These are phyloP conservation scores for Lathyrus sativus DNA, from an alignment of 306 rosid species.

Conservation along the genomic window DNA sequence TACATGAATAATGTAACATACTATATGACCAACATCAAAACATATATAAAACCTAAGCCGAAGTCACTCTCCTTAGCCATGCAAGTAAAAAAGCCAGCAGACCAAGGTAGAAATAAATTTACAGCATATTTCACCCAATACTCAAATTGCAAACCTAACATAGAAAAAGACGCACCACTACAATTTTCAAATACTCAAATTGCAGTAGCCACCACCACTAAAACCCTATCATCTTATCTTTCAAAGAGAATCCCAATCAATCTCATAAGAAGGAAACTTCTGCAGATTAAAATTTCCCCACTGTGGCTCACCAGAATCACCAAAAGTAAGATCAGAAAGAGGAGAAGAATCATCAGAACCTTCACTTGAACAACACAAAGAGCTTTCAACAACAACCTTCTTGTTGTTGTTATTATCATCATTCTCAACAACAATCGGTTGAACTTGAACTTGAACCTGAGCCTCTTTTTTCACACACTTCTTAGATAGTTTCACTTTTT, in stretches of 20 bases:
- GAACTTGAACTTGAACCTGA: neutral
- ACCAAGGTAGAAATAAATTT: slow-evolving; percentile 48
- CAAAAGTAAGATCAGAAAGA: slow-evolving; percentile 78
- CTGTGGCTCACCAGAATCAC: slow-evolving; percentile 52
- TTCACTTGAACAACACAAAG: slow-evolving; percentile 56
- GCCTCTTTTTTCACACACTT: slow-evolving; percentile 20
- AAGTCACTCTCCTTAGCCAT: slow-evolving; percentile 42
- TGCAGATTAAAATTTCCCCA: slow-evolving; percentile 60
- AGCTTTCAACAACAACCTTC: slow-evolving; percentile 48
- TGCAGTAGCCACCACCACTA: slow-evolving; percentile 53
- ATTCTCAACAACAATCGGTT: slow-evolving; percentile 3
- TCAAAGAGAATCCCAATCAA: slow-evolving; percentile 85
- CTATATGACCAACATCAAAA: neutral
- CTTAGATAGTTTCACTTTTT: slow-evolving; percentile 26
- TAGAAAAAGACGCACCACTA: slow-evolving; percentile 43
- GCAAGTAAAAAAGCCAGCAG: slow-evolving; percentile 72
- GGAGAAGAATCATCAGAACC: slow-evolving; percentile 82
- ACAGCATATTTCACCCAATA: slow-evolving; percentile 50
- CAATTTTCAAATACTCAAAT: slow-evolving; percentile 79
- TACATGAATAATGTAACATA: slow-evolving; percentile 24
- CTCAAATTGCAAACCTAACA: neutral
- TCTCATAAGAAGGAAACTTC: slow-evolving; percentile 91
- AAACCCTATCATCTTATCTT: neutral
- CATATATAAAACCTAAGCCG: slow-evolving; percentile 21
- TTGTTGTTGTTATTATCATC: neutral